phyloP scores from a whole-genome alignment of 257 asterid species.

The Petrea volubilis region DNA sequence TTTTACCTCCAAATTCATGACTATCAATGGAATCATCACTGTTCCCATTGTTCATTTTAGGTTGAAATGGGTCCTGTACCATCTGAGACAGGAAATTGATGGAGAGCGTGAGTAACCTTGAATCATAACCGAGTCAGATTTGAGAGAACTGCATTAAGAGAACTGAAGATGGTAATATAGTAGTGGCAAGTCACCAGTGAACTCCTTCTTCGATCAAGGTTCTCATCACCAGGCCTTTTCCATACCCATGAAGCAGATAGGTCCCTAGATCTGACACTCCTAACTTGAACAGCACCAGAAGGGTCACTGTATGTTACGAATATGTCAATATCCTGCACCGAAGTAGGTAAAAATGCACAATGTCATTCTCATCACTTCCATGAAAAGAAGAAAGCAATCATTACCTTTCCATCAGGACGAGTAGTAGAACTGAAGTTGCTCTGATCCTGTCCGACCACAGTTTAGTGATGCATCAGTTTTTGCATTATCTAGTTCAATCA shows the following conservation, averaged over 20 bases:
- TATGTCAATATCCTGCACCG: constrained; percentile 81
- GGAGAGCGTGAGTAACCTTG: constrained; percentile 21
- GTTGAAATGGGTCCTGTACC: constrained; percentile 36
- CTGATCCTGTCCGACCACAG: constrained; percentile 54
- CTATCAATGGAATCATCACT: constrained; percentile 30
- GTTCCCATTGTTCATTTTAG: constrained; percentile 28
- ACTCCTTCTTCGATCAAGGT: constrained; percentile 40
- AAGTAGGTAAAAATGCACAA: constrained; percentile 19
- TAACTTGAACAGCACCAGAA: constrained; percentile 70
- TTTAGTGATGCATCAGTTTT: constrained; percentile 22
- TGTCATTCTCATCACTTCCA: constrained; percentile 24
- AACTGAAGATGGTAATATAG: constrained; percentile 19
- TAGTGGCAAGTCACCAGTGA: constrained; percentile 43
- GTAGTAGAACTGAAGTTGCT: constrained; percentile 42
- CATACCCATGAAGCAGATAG: constrained; percentile 92
- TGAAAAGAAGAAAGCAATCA: constrained; percentile 14
- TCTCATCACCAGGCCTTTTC: constrained; percentile 62
- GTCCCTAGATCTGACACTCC: constrained; percentile 65
- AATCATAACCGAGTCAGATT: constrained; percentile 22
- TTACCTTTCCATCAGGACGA: constrained; percentile 65
- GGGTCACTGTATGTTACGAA: constrained; percentile 75
- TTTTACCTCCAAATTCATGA: constrained; percentile 35
- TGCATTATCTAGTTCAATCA: constrained; percentile 23
- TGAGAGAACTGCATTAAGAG: constrained; percentile 20
- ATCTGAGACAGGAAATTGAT: constrained; percentile 44